Evolutionary conservation across 352 stramenopile genomes (phyloP).

Genomic region (Phytophthora megakarya): DNA sequence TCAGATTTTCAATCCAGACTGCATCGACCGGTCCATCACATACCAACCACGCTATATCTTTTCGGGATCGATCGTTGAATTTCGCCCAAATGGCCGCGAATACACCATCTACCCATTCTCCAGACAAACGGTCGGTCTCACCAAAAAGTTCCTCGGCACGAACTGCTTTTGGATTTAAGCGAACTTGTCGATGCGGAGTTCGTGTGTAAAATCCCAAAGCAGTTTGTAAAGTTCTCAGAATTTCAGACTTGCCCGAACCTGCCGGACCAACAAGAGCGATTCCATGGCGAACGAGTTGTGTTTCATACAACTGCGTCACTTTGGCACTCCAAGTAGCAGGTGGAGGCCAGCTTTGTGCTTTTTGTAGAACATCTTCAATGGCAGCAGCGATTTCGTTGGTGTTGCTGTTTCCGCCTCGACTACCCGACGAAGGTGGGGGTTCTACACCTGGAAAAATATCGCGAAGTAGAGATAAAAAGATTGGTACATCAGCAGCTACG

Average conservation of each 20-base stretch:
- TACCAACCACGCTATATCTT: slow-evolving; percentile 91
- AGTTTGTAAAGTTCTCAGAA: slow-evolving; percentile 70
- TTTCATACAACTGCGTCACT: slow-evolving; percentile 93
- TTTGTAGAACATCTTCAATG: slow-evolving; percentile 75
- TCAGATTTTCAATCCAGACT: slow-evolving; percentile 96
- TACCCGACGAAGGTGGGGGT: slow-evolving; percentile 34
- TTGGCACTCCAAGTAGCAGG: slow-evolving; percentile 83
- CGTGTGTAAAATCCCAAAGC: slow-evolving; percentile 61
- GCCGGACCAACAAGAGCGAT: slow-evolving; percentile 91
- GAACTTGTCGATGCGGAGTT: slow-evolving; percentile 74
- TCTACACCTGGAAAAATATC: slow-evolving; percentile 88
- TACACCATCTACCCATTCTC: slow-evolving; percentile 75
- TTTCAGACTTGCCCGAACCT: slow-evolving; percentile 79
- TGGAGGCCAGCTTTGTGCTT: slow-evolving; percentile 40
- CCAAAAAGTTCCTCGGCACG: slow-evolving; percentile 83
- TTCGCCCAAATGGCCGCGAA: slow-evolving; percentile 89
- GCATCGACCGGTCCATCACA: slow-evolving; percentile 94
- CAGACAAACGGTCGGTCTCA: slow-evolving; percentile 76
- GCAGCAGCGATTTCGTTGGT: slow-evolving; percentile 79
- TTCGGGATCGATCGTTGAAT: slow-evolving; percentile 83
- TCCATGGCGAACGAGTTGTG: slow-evolving; percentile 92
- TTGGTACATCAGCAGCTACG: slow-evolving; percentile 89
- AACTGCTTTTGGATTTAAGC: slow-evolving; percentile 86
- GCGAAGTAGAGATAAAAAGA: slow-evolving; percentile 90
- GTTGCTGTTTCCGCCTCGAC: slow-evolving; percentile 17